Evolutionary conservation across 805 yeast genomes (phyloP), one percentile per base, ranked within the genome.

Genomic region (Yarrowia sp.): DNA sequence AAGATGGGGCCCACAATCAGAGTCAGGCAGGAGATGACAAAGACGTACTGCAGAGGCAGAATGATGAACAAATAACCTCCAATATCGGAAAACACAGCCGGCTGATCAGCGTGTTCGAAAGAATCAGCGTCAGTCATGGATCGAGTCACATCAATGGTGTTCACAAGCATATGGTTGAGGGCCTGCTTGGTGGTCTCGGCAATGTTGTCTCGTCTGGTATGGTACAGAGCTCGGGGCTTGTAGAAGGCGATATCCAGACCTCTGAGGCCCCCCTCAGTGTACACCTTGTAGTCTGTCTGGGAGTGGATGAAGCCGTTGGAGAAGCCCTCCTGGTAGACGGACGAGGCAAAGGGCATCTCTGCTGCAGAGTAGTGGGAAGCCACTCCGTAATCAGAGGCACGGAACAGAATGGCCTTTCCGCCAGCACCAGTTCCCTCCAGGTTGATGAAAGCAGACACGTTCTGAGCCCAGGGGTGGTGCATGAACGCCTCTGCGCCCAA

Each of bases 341-440:
- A 91, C 67, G 86, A 85, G 3, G 90, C 97, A 79, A 86, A 91
- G 0, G 97, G 97, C 55, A 80, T 73, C 3, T 72, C 80, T 3
- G 82, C 81, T 24, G 81, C 76, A 70, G 84, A 83, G 69, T 81
- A 85, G 71, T 85, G 83, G 69, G 84, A 83, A 1, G 89, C 86
- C 13, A 91, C 85, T 1, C 90, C 90, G 70, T 82, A 83, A 74
- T 92, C 96, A 0, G 96, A 86, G n/a, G 92, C 87, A 76, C 97
- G 84, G 76, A 93, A 92, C 60, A 92, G 78, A 20, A 91, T 82
- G 0, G 97, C 90, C 71, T 89, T 86, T 4, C 95, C 93, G 33
- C 97, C 97, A 1, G 95, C 89, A 2, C 97, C 97, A 0, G 97
- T 91, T 17, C 97, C 97, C 79, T 92, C 98, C 70, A 92, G 79